phyloP scores from a whole-genome alignment of 768 basidiomycete species.

The Lentinula sp. region DNA sequence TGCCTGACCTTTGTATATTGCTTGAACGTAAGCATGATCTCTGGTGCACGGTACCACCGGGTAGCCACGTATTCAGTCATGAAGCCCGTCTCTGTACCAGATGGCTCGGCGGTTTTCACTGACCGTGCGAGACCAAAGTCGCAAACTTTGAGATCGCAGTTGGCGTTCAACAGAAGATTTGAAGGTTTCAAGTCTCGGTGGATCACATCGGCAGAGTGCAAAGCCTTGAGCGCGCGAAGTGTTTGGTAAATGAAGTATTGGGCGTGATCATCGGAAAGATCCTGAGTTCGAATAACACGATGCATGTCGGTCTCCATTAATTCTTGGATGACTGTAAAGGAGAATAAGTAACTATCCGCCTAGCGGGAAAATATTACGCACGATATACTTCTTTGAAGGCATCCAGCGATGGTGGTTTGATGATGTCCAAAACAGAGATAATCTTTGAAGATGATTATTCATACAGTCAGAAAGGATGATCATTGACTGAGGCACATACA shows the following conservation, averaged over 20 bases:
- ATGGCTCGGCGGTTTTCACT: slow-evolving; percentile 80
- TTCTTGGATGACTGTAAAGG: slow-evolving; percentile 72
- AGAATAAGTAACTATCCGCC: slow-evolving; percentile 1
- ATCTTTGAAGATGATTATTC: slow-evolving; percentile 41
- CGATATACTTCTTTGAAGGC: slow-evolving; percentile 83
- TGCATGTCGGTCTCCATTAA: slow-evolving; percentile 97
- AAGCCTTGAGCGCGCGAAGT: slow-evolving; percentile 88
- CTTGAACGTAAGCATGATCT: slow-evolving; percentile 99
- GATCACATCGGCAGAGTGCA: slow-evolving; percentile 95
- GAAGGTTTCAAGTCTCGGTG: slow-evolving; percentile 97
- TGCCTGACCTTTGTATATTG: slow-evolving; percentile 82
- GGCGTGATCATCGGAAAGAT: slow-evolving; percentile 92
- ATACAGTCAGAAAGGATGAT: background rate
- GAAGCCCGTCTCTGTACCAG: slow-evolving; percentile 79
- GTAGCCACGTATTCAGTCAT: slow-evolving; percentile 99
- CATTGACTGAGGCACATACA: slow-evolving; percentile 32
- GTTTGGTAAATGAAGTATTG: slow-evolving; percentile 95
- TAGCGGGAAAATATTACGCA: slow-evolving; percentile 23
- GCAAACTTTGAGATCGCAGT: slow-evolving; percentile 92
- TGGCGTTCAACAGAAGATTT: slow-evolving; percentile 94
- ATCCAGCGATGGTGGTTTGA: slow-evolving; percentile 77
- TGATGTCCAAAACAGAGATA: slow-evolving; percentile 85
- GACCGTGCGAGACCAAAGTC: slow-evolving; percentile 96
- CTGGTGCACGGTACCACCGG: slow-evolving; percentile 97
- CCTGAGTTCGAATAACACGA: slow-evolving; percentile 91